Evolutionary conservation across 768 basidiomycete genomes (phyloP), one percentile per base, ranked within the genome.

Genomic region (Sistotremastrum niveocremeum): DNA sequence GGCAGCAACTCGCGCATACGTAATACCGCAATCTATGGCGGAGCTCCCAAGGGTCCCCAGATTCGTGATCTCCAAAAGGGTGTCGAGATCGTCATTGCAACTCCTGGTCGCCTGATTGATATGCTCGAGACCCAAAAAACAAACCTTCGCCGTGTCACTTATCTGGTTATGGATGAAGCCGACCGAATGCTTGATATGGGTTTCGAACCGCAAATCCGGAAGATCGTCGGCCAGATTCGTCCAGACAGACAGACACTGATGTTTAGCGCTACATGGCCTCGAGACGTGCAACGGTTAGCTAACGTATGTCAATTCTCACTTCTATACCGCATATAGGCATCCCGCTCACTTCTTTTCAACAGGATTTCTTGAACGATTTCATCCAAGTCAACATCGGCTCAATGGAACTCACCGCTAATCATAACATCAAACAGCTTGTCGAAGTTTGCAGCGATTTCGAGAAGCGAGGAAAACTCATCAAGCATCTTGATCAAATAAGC

Each of bases 111-210:
- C 53, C 71, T 99, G 53, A 99, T 99, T 55, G 95, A 99, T 61
- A 98, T 99, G 95, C 76, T 99, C 30, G 95, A 99, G 69, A 78
- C 77, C 1, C 81, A 85, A 60, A 95, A 95, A 68, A 98, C 93
- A 20, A 98, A 98, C 64, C 76, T 99, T 45, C 86, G 86, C 47
- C 82, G 95, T 37, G 74, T 99, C 47, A 99, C 95, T 20, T 99
- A 98, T 65, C 75, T 99, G 37, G 95, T 99, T 60, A 87, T 99
- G 81, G 95, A 99, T 59, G 95, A 99, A 65, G 95, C 95, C 39
- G 95, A 99, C 70, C 88, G 95, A 59, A 99, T 99, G 95, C 76
- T 99, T 52, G 95, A 99, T 71, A 99, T 99, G 95, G 95, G 95
- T 73, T 99, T 99, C 69, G 95, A 99, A 68, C 95, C 95, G 45